phyloP scores from a whole-genome alignment of 805 yeast genomes.

The Crinitomyces ghanaensis region DNA sequence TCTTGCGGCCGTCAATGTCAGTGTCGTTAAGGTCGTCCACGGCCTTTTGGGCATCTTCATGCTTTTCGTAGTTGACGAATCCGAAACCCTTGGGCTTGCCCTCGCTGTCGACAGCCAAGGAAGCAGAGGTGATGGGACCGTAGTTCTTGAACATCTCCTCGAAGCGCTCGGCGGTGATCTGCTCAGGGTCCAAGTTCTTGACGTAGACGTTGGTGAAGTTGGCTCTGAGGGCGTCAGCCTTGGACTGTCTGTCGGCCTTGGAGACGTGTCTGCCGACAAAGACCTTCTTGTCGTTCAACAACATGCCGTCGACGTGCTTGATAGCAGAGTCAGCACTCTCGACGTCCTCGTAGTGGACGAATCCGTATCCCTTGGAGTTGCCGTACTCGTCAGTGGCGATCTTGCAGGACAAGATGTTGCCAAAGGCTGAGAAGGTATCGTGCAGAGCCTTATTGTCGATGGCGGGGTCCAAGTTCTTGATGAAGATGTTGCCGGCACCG shows the following conservation, averaged over 20 bases:
- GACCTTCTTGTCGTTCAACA: slow-evolving; percentile 90
- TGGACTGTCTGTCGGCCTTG: slow-evolving; percentile 88
- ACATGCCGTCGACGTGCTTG: slow-evolving; percentile 97
- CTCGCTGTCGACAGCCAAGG: slow-evolving; percentile 67
- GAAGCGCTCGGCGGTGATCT: slow-evolving; percentile 40
- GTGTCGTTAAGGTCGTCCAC: slow-evolving; percentile 83
- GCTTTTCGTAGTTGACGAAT: slow-evolving; percentile 81
- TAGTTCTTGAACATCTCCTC: slow-evolving; percentile 54
- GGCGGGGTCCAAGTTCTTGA: slow-evolving; percentile 96
- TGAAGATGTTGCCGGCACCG: slow-evolving; percentile 94
- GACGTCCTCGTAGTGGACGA: slow-evolving; percentile 88
- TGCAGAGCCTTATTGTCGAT: slow-evolving; percentile 98
- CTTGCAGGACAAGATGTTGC: slow-evolving; percentile 91
- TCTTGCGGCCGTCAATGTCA: slow-evolving; percentile 73
- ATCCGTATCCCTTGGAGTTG: slow-evolving; percentile 89
- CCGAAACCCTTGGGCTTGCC: slow-evolving; percentile 95
- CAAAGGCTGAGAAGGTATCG: slow-evolving; percentile 95
- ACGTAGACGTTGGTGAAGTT: slow-evolving; percentile 93
- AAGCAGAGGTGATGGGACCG: slow-evolving; percentile 78
- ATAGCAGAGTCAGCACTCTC: slow-evolving; percentile 93
- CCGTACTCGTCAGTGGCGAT: slow-evolving; percentile 93
- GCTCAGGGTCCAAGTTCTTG: slow-evolving; percentile 70
- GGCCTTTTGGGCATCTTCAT: slow-evolving; percentile 81
- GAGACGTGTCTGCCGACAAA: slow-evolving; percentile 91
- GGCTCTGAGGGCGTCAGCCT: slow-evolving; percentile 79